Percentiles rank a stretch among this genome's conserved stretches.
Evolutionary conservation across 805 yeast genomes (phyloP).

Genomic region (Metschnikowia vanudenii): DNA sequence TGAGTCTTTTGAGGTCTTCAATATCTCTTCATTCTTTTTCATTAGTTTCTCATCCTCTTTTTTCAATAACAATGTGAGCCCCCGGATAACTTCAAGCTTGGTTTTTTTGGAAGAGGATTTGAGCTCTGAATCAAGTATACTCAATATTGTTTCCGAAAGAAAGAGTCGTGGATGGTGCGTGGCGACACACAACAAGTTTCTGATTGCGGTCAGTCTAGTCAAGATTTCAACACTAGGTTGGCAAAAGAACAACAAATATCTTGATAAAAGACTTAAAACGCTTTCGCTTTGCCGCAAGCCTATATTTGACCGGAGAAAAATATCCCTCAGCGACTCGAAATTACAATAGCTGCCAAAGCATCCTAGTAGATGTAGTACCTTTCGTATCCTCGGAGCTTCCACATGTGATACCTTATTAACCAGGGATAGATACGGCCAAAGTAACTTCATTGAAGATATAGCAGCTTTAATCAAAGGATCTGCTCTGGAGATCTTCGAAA

Average conservation of each 20-base stretch:
- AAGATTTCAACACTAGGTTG: slow-evolving; percentile 27
- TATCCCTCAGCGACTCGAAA: slow-evolving; percentile 46
- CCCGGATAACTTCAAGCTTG: slow-evolving; percentile 53
- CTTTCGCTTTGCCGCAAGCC: slow-evolving; percentile 53
- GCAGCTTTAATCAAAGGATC: slow-evolving; percentile 59
- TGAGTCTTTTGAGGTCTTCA: slow-evolving; percentile 34
- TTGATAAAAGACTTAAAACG: slow-evolving; percentile 55
- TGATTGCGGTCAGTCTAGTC: slow-evolving; percentile 52
- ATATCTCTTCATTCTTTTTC: slow-evolving; percentile 49
- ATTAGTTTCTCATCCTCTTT: slow-evolving; percentile 52
- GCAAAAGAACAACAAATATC: slow-evolving; percentile 57
- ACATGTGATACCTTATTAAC: slow-evolving; percentile 18
- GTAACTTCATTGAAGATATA: slow-evolving; percentile 52
- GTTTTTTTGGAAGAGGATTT: slow-evolving; percentile 34
- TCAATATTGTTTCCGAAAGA: slow-evolving; percentile 51
- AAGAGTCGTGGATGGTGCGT: slow-evolving; percentile 65
- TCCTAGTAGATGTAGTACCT: slow-evolving; percentile 64
- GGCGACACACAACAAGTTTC: slow-evolving; percentile 59
- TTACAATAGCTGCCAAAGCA: slow-evolving; percentile 68
- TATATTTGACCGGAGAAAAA: slow-evolving; percentile 39
- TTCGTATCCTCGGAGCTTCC: slow-evolving; percentile 40
- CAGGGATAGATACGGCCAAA: slow-evolving; percentile 45
- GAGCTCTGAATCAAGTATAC: slow-evolving; percentile 52
- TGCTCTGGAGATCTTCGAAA: slow-evolving; percentile 47
- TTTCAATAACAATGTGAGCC: slow-evolving; percentile 56